Base-by-base conservation (phyloP, 768 basidiomycete genomes). In the Boletus subcaerulescens region DNA sequence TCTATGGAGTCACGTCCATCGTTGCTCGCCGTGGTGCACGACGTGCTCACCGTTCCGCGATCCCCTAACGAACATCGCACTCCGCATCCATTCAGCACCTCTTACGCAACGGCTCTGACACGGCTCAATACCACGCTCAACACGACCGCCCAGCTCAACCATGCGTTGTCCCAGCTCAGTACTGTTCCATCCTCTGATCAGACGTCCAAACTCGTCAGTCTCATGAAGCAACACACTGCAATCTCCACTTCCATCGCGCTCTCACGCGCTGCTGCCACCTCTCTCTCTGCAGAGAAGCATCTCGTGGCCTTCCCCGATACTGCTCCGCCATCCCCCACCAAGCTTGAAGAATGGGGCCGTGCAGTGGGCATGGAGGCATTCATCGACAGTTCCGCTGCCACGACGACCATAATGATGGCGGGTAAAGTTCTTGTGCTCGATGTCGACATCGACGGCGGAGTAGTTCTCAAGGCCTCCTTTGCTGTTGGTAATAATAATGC, bases 351-450 rank as follows among this genome's bases (percentile, higher is more conserved):
- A 32, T 90, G 86, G 84, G 84, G 82, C 7, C 77, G 76, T 17
- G 72, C 78, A 26, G 83, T 77, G 5, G 87, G 86, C 26, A 87
- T 91, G 87, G 87, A 91, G 62, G 76, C 83, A 4, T 91, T 88
- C 74, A 81, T 78, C 56, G 89, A 90, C 58, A 75, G 76, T 36
- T 78, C 77, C 55, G 80, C 61, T 42, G 73, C 73, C 24, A 73
- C 79, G 38, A 84, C 79, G 39, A 84, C 79, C 0, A 72, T 89
- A 38, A 78, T 86, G 18, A 78, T 91, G 36, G 90, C 84, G 4
- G 90, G 90, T 2, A 89, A 89, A 66, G 83, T 90, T n/a, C 73
- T 92, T 11, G 89, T 91, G 33, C 72, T 91, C 50, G 90, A 92
- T 65, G 77, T 91, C 55, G 85, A 89, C 60, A 80, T 92, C 58